Conservation (phyloP, 805 yeast genomes). For the Kuraishia capsulata region DNA sequence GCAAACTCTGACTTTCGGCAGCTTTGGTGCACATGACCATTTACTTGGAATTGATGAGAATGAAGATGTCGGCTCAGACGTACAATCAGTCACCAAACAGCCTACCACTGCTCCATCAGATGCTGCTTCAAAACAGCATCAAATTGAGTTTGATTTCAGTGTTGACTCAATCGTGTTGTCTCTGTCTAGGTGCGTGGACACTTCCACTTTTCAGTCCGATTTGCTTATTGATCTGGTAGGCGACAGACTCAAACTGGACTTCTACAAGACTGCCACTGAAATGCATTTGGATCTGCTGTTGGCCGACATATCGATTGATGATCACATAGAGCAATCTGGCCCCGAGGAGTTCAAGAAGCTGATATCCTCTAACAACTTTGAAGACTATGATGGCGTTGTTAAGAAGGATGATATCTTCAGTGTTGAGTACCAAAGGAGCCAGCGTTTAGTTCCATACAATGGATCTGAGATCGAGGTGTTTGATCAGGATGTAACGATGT, state of each 20-base stretch:
- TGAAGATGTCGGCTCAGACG: constrained; percentile 6
- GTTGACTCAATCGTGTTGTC: constrained; percentile 57
- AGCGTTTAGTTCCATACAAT: constrained; percentile 48
- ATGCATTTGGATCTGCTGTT: constrained; percentile 61
- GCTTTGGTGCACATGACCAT: constrained; percentile 16
- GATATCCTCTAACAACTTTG: constrained; percentile 50
- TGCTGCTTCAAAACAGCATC: constrained; percentile 38
- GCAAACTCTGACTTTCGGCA: constrained; percentile 16
- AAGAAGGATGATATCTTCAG: constrained; percentile 43
- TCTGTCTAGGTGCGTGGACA: constrained; percentile 59
- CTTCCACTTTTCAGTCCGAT: constrained; percentile 48
- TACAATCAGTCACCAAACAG: not conserved
- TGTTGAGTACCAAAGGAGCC: constrained; percentile 48
- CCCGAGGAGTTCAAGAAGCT: constrained; percentile 58
- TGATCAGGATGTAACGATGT: constrained; percentile 68
- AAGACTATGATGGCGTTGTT: constrained; percentile 24
- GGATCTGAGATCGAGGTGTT: constrained; percentile 51
- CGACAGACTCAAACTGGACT: constrained; percentile 49
- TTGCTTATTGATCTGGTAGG: constrained; percentile 68
- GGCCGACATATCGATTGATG: constrained; percentile 62
- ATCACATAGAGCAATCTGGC: constrained; percentile 57
- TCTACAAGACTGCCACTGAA: constrained; percentile 47
- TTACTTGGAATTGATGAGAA: constrained; percentile 6
- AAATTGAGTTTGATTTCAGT: constrained; percentile 63
- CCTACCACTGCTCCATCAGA: constrained; percentile 4